phyloP scores from a whole-genome alignment of 768 basidiomycete genomes.

The Lactarius hatsudake region DNA sequence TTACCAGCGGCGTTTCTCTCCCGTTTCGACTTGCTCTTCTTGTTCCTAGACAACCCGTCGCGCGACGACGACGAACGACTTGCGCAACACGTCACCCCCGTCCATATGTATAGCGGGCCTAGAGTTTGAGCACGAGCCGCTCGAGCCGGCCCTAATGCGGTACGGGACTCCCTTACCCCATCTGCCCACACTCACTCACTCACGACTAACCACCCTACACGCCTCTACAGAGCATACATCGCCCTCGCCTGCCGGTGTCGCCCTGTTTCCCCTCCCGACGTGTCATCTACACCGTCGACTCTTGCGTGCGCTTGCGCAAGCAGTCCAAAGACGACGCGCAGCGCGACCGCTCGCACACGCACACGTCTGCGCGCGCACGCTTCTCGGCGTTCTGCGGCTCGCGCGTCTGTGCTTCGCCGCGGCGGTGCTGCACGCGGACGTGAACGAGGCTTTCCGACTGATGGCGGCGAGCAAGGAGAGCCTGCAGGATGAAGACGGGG shows the following conservation, averaged over 20 bases:
- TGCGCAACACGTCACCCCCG: slow-evolving; percentile 95
- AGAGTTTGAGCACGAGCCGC: slow-evolving; percentile 71
- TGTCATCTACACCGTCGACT: slow-evolving; percentile 93
- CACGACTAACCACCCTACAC: slow-evolving; percentile 12
- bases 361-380: slow-evolving; percentile 90
- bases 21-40: slow-evolving; percentile 93
- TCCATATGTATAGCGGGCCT: slow-evolving; percentile 83
- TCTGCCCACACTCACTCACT: background rate
- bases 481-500: slow-evolving; percentile 74
- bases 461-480: slow-evolving; percentile 98
- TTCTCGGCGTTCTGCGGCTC: slow-evolving; percentile 90
- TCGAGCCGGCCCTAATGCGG: slow-evolving; percentile 85
- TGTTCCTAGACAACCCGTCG: slow-evolving; percentile 94
- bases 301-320: slow-evolving; percentile 94
- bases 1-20: slow-evolving; percentile 94
- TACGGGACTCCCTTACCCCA: slow-evolving; percentile 34
- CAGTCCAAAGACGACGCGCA: slow-evolving; percentile 87
- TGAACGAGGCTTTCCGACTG: slow-evolving; percentile 92
- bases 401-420: slow-evolving; percentile 87
- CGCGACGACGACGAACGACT: slow-evolving; percentile 95
- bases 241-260: slow-evolving; percentile 85
- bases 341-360: slow-evolving; percentile 84
- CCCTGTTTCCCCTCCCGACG: slow-evolving; percentile 83
- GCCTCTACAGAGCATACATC: slow-evolving; percentile 77
- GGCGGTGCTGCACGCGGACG: slow-evolving; percentile 78